These are phyloP conservation scores for Trichomonas vaginalis DNA, from an alignment of 208 protist species.

Conservation along the genomic window DNA sequence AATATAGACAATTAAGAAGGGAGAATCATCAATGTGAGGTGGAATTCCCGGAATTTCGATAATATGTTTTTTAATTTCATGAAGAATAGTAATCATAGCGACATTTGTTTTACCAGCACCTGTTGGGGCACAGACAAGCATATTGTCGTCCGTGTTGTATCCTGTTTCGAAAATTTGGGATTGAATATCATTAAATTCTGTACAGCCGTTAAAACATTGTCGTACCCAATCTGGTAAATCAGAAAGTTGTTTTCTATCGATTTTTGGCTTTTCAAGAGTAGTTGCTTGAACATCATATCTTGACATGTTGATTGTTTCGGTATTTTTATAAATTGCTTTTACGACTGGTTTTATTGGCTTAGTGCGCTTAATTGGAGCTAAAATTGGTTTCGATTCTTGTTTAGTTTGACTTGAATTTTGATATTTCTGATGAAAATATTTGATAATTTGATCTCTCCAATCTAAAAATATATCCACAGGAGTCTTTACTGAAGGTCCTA, in stretches of 20 bases:
- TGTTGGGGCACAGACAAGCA: conserved; percentile 89
- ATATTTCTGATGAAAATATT: neutral
- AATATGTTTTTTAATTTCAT: conserved; percentile 60
- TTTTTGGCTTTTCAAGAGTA: neutral
- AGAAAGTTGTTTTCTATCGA: conserved; percentile 44
- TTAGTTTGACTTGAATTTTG: neutral
- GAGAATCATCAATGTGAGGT: neutral
- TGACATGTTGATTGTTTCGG: neutral
- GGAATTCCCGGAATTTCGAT: neutral
- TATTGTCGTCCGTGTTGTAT: conserved; percentile 89
- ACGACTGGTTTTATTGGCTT: neutral
- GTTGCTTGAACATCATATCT: neutral
- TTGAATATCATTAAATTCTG: conserved; percentile 57
- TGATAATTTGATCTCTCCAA: neutral
- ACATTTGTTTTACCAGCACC: conserved; percentile 99
- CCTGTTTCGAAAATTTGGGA: conserved; percentile 52
- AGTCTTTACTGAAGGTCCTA: neutral
- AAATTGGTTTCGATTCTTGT: neutral
- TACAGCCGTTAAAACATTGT: neutral
- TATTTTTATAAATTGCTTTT: neutral
- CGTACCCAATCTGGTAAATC: conserved; percentile 59
- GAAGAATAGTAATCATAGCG: conserved; percentile 92
- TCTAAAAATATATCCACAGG: neutral
- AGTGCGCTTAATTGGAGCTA: neutral
- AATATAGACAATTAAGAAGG: conserved; percentile 96